phyloP scores from a whole-genome alignment of 306 rosid species.

The Trifolium repens region DNA sequence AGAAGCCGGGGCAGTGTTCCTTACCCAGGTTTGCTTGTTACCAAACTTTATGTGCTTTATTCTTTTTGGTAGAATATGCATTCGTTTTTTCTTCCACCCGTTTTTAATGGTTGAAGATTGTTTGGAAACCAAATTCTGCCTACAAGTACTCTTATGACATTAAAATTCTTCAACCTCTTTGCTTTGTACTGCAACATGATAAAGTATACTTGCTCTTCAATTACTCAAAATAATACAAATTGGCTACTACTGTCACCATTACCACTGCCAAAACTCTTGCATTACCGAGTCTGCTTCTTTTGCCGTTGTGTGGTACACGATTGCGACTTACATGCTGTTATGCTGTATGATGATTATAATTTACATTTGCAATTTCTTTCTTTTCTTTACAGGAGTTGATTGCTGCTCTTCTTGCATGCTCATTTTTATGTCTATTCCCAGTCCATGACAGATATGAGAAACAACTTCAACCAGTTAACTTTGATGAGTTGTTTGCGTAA shows the following conservation, averaged over 20 bases:
- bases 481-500: conserved; percentile 78
- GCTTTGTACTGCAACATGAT: background rate
- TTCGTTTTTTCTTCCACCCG: background rate
- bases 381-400: conserved; percentile 74
- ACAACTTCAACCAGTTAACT: conserved; percentile 76
- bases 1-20: conserved; percentile 71
- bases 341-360: conserved; percentile 11
- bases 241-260: conserved; percentile 1
- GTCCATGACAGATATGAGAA: conserved; percentile 52
- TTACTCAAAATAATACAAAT: background rate
- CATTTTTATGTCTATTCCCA: conserved; percentile 85
- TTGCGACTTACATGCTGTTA: background rate
- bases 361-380: conserved; percentile 19
- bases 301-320: conserved; percentile 12
- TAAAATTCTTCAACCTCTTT: background rate
- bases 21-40: conserved; percentile 68
- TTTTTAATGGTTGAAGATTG: conserved; percentile 17
- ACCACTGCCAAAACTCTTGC: background rate
- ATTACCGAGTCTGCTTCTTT: conserved; percentile 6
- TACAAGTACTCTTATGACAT: conserved; percentile 10
- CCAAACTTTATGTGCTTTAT: background rate
- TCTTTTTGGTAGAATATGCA: background rate
- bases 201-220: background rate
- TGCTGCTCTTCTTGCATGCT: conserved; percentile 87
- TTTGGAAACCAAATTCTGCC: background rate